Evolutionary conservation across 2,329 filamentous ascomycete genomes (phyloP), one percentile per base, ranked within the genome.

Genomic region (Chaetomiaceae sp.): DNA sequence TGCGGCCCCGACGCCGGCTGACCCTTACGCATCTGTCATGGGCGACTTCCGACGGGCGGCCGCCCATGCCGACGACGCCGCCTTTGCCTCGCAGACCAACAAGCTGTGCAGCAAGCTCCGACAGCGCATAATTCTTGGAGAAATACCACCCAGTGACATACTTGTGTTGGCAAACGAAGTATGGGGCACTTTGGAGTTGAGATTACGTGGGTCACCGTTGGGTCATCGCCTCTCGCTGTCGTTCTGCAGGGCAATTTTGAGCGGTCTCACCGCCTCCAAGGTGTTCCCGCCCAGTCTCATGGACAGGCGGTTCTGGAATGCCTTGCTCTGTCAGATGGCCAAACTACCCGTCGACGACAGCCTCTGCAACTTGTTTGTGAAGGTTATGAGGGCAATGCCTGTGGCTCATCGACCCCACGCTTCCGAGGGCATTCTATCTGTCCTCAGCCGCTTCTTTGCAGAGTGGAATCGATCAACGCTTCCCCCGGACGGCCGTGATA

Each of bases 71-170:
- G 33, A 49, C 17, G 42, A 54, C 17, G 37, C 33, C 8, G 15
- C 43, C 7, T 11, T 62, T 23, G 20, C 20, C n/a, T 23, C 43
- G 7, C 27, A 53, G 51, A 25, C 47, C 62, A 1, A 64, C 65
- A n/a, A 62, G 47, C 38, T 66, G 67, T 51, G 60, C 69, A 12
- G 20, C 34, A 47, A 52, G 19, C 33, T 62, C 11, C 51, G 54
- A n/a, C 59, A 57, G 3, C 27, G 20, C 11, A 55, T 63, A 19
- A 39, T 49, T 15, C 47, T 59, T 2, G 60, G 60, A 7, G 42
- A 61, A 6, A 44, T 59, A 11, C 17, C 25, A 1, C 53, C 53
- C 0, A 39, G 37, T 14, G 46, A 55, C 7, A 11, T 61, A 9
- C 4, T 50, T 3, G 6, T 22, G 17, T n/a, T 60, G 20, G 40